These are phyloP conservation scores for Blastocystis sp. DNA, from an alignment of 352 stramenopile species.

Conservation along the genomic window DNA sequence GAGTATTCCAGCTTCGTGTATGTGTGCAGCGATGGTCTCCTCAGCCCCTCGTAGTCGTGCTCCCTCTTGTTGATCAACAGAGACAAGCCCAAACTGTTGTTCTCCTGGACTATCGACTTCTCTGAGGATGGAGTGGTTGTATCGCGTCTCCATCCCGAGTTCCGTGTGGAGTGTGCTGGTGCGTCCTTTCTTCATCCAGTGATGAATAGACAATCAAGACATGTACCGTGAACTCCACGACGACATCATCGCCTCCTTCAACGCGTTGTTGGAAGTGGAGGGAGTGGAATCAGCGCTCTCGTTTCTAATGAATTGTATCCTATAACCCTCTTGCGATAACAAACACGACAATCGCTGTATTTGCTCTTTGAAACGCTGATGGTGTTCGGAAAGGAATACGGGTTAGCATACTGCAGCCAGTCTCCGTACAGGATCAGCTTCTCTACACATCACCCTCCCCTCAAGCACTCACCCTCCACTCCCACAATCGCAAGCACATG, in stretches of 20 bases:
- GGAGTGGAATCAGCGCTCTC: background rate
- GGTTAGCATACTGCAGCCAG: background rate
- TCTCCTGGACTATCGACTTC: slow-evolving; percentile 37
- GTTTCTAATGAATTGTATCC: background rate
- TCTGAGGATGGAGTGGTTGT: background rate
- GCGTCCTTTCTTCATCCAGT: background rate
- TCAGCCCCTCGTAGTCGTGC: slow-evolving; percentile 1
- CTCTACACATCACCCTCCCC: slow-evolving; percentile 5
- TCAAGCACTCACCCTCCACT: background rate
- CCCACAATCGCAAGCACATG: slow-evolving; percentile 48
- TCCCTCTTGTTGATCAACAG: background rate
- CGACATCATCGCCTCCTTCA: background rate
- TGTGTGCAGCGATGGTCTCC: background rate
- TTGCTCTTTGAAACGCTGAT: too few species aligned
- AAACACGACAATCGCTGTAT: background rate
- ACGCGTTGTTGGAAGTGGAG: background rate
- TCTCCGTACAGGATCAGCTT: background rate
- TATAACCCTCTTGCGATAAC: background rate
- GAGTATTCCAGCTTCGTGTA: slow-evolving; percentile 28
- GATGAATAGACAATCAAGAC: background rate
- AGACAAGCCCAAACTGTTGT: slow-evolving; percentile 27
- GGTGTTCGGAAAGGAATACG: background rate
- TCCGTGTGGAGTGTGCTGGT: background rate
- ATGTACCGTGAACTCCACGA: background rate
- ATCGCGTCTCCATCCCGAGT: background rate